Evolutionary conservation across 257 asterid species (phyloP).

Genomic region (Solanum ahanhuiri): DNA sequence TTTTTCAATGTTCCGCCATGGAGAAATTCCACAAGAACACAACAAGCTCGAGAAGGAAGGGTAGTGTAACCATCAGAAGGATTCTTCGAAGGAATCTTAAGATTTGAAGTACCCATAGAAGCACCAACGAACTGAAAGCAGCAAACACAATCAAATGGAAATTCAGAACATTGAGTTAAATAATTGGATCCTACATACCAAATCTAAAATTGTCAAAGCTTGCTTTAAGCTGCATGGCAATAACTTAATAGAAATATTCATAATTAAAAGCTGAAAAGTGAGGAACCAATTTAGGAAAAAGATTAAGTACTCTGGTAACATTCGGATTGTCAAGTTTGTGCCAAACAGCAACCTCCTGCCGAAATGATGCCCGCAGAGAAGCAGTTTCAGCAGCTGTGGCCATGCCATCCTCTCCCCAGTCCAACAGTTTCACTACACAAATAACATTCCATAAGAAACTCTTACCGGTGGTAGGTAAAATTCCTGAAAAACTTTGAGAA

Average conservation of each 20-base stretch:
- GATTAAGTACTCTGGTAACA: conserved; percentile 35
- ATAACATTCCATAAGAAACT: background rate
- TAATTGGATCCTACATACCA: background rate
- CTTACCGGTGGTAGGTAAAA: background rate
- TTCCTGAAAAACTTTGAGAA: background rate
- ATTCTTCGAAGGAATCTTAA: conserved; percentile 79
- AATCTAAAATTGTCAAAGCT: background rate
- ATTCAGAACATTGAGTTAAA: background rate
- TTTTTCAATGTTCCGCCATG: conserved; percentile 75
- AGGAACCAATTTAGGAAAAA: background rate
- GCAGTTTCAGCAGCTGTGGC: conserved; percentile 70
- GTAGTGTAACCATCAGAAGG: conserved; percentile 62
- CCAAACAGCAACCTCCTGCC: conserved; percentile 83
- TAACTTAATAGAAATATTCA: background rate
- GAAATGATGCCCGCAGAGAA: conserved; percentile 62
- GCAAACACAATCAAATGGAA: background rate
- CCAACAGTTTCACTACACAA: conserved; percentile 63
- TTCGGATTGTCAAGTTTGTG: conserved; percentile 79
- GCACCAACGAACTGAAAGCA: conserved; percentile 72
- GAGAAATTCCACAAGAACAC: conserved; percentile 83
- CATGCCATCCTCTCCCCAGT: conserved; percentile 93
- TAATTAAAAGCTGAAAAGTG: background rate
- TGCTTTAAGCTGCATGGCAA: background rate
- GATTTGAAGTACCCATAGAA: conserved; percentile 90
- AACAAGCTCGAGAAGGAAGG: conserved; percentile 84